Evolutionary conservation across 192 early-diverging fungal species (phyloP), one percentile per base, ranked within the genome.

Genomic region (Gigaspora rosea): DNA sequence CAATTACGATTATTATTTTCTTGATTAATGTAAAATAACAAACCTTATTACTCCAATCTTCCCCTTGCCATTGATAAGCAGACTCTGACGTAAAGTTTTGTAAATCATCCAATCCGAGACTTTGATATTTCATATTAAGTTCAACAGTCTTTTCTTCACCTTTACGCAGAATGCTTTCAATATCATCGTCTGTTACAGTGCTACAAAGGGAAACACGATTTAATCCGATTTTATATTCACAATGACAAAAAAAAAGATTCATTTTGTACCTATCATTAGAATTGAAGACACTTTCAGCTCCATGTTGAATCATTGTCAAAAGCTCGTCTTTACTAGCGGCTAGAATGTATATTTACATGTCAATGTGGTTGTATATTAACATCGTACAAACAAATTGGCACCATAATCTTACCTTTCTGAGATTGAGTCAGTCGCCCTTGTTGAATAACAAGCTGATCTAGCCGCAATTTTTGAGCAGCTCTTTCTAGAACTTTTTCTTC

Each of bases 401-500:
- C 2, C 27, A 57, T 35, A 18, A 65, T 18, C n/a, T 18, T 56
- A 69, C 86, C 87, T 85, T 94, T 94, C 62, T 88, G 83, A 32
- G 85, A 80, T 83, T 93, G 93, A 8, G 88, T 80, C 50, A 92
- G 83, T 20, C 94, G 90, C 11, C 97, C 97, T 80, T 98, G 97
- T 83, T 99, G 97, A 81, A 98, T 98, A n/a, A 98, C 97, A 63
- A 99, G 86, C 83, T 98, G 95, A 80, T 99, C 97, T 20, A 99
- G 85, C 16, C 95, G 88, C 62, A 98, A 86, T 82, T 99, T 98
- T 82, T 97, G 96, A 27, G 96, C 95, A n/a, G 97, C 97, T 65
- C 93, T 86, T 82, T 99, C 96, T 52, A 99, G 82, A 1, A 99
- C 94, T 83, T 97, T 97, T 80, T 99, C 97, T 83, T 99, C 97